Evolutionary conservation across 163 green algal genomes (phyloP), one percentile per base, ranked within the genome.

Genomic region (Chlamydomonas reinhardtii): DNA sequence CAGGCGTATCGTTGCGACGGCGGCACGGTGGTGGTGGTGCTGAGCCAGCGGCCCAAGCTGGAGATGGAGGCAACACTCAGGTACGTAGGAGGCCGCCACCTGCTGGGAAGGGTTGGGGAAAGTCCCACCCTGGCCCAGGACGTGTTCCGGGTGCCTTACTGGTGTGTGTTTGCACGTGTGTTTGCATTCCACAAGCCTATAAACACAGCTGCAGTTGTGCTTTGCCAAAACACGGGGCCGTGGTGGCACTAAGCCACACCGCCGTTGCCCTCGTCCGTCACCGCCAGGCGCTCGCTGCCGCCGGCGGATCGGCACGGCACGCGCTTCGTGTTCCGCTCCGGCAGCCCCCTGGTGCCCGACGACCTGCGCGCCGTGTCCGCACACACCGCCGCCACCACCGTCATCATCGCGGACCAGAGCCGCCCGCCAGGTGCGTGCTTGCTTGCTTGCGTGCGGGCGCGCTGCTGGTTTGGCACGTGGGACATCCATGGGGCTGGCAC

Each of bases 21-120:
- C 0, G 91, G 91, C 43, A 59, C 68, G 9, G 89, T 86, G 59
- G 75, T 94, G 27, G 83, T 94, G 73, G 76, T 94, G 61, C 48
- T 91, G 34, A 91, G 83, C 25, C 66, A 89, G 68, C 69, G 83
- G n/a, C 86, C 80, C 32, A 94, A 94, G 74, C 76, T 92, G 31
- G 88, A 94, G 79, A 91, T 94, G 75, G 88, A 94, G 76, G 48
- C 68, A 35, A 76, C 83, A 2, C 91, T 93, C 81, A 86, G 75
- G 86, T 92, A 43, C 11, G 62, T n/a, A n/a, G n/a, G n/a, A n/a
- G n/a, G n/a, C n/a, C n/a, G n/a, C n/a, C n/a, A n/a, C n/a, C n/a
- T 32, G 62, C 25, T 20, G 62, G 25, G 27, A 6, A 12, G 25
- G 75, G 19, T 43, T 4, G 29, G 43, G 35, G 15, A 1, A 56